phyloP scores from a whole-genome alignment of 495 filamentous ascomycete genomes.

The Pyrenopolyporus hunteri region DNA sequence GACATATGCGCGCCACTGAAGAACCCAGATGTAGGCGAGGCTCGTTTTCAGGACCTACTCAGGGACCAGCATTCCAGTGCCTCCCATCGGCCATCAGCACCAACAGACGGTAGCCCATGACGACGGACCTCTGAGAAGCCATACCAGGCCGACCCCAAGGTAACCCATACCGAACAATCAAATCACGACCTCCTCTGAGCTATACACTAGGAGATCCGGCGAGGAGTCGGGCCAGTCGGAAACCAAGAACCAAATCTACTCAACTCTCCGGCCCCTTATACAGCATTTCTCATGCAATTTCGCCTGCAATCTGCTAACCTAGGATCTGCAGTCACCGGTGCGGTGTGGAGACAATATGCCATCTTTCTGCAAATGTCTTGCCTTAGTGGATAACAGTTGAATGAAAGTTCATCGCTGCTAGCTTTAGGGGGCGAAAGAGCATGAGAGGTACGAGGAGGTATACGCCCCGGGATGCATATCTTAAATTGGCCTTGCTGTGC shows the following conservation, averaged over 20 bases:
- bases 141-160: constrained; percentile 11
- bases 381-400: constrained; percentile 22
- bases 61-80: constrained; percentile 40
- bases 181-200: background rate
- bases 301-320: constrained; percentile 13
- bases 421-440: constrained; percentile 5
- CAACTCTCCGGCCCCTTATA: constrained; percentile 17
- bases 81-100: constrained; percentile 12
- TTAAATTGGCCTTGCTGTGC: too few species aligned
- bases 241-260: constrained; percentile 2
- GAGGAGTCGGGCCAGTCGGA: constrained; percentile 10
- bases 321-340: constrained; percentile 11
- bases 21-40: constrained; percentile 27
- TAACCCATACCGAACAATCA: background rate
- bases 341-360: constrained; percentile 22
- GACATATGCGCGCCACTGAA: constrained; percentile 26
- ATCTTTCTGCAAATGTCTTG: constrained; percentile 23
- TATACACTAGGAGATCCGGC: constrained; percentile 17
- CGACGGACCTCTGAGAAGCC: background rate
- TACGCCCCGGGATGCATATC: background rate
- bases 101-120: constrained; percentile 9
- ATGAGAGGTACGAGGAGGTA: background rate
- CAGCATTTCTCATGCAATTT: constrained; percentile 28
- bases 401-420: constrained; percentile 5
- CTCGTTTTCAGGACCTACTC: constrained; percentile 38